These are phyloP conservation scores for Linnemannia zychae DNA, from an alignment of 192 early-diverging fungal species.

Conservation along the genomic window DNA sequence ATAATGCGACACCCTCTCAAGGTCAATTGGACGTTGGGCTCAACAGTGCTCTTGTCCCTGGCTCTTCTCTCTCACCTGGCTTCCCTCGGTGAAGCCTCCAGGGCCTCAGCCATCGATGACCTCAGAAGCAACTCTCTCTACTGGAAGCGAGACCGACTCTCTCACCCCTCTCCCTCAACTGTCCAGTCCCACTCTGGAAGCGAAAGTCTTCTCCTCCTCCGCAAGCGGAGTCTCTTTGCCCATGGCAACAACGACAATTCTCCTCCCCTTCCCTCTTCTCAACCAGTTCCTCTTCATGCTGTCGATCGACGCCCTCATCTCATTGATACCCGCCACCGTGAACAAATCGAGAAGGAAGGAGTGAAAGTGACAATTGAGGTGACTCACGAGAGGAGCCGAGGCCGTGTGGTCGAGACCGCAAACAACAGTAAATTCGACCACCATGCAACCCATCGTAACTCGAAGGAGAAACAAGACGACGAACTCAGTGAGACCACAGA, in stretches of 20 bases:
- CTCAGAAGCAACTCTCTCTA: conserved; percentile 5
- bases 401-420: not conserved
- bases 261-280: not conserved
- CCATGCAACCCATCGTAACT: not conserved
- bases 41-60: conserved; percentile 19
- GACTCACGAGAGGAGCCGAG: conserved; percentile 1
- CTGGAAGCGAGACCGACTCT: conserved; percentile 17
- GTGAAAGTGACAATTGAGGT: not conserved
- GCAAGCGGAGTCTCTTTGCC: conserved; percentile 36
- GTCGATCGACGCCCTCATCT: not conserved
- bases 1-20: conserved; percentile 26
- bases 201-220: not conserved
- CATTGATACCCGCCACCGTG: not conserved
- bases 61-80: conserved; percentile 18
- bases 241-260: conserved; percentile 25
- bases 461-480: too few species aligned
- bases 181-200: not conserved
- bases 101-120: not conserved
- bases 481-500: not conserved
- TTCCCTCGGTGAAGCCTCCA: not conserved
- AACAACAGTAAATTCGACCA: not conserved
- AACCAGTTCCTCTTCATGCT: not conserved
- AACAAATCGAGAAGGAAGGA: not conserved
- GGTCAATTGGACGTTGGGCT: conserved; percentile 29
- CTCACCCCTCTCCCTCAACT: conserved; percentile 17